These are phyloP conservation scores for Verticillium albo-atrum DNA, from an alignment of 2,329 filamentous ascomycete species.

Conservation along the genomic window DNA sequence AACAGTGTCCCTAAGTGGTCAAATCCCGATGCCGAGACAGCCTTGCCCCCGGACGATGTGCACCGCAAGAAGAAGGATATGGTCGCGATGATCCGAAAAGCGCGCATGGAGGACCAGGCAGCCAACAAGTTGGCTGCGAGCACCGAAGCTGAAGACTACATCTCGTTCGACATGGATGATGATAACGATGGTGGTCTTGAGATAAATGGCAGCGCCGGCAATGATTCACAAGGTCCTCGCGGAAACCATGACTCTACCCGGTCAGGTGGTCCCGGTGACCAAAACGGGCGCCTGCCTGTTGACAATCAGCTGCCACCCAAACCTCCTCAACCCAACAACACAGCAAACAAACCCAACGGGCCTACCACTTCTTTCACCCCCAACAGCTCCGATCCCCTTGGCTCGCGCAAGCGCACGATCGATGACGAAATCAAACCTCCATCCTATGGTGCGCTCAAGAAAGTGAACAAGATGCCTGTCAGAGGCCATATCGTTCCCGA, in stretches of 20 bases:
- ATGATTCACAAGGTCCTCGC: background rate
- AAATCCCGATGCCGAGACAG: constrained; percentile 92
- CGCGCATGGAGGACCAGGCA: constrained; percentile 57
- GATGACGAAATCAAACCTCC: constrained; percentile 63
- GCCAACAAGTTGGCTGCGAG: constrained; percentile 44
- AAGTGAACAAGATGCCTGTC: constrained; percentile 40
- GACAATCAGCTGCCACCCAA: constrained; percentile 4
- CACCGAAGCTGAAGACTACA: constrained; percentile 73
- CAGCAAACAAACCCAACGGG: constrained; percentile 16
- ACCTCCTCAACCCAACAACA: constrained; percentile 14
- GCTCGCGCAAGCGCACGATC: constrained; percentile 69
- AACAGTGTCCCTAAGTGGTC: constrained; percentile 74
- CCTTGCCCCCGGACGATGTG: constrained; percentile 69
- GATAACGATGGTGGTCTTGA: constrained; percentile 37
- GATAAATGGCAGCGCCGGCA: constrained; percentile 3
- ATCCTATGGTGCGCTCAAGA: constrained; percentile 48
- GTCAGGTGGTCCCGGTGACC: background rate
- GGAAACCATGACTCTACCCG: background rate
- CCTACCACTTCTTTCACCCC: constrained; percentile 22
- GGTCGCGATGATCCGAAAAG: constrained; percentile 87
- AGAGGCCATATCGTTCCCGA: constrained; percentile 45
- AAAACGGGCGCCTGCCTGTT: background rate
- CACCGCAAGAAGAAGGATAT: constrained; percentile 78
- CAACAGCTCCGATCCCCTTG: constrained; percentile 38
- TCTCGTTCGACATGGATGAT: constrained; percentile 72